Percentiles rank a stretch among this genome's conserved stretches.
phyloP scores from a whole-genome alignment of 768 basidiomycete species.

The Paxillus ammoniavirescens region DNA sequence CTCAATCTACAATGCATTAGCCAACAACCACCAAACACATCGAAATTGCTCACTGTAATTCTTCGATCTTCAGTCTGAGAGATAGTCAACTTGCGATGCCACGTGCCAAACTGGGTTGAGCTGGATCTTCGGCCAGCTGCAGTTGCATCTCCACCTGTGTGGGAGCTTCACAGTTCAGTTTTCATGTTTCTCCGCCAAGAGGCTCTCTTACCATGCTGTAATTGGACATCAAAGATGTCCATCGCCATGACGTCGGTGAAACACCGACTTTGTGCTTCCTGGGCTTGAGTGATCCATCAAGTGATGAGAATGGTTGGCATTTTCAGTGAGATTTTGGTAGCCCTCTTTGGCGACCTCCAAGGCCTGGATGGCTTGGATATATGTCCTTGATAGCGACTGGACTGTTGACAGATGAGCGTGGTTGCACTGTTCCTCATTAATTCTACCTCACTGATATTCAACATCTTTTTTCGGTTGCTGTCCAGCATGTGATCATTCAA shows the following conservation, averaged over 20 bases:
- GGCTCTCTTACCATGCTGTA: neutral
- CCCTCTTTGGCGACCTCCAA: neutral
- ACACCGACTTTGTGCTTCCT: too few relatives aligned
- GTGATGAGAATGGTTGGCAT: too few relatives aligned
- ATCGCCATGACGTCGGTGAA: neutral
- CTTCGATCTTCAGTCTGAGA: neutral
- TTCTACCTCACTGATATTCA: constrained; percentile 14
- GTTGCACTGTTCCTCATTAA: neutral
- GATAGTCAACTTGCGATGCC: neutral
- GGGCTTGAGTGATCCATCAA: too few relatives aligned
- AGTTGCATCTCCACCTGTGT: neutral
- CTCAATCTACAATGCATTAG: neutral
- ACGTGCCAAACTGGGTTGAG: neutral
- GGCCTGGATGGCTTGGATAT: neutral
- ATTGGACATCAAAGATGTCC: neutral
- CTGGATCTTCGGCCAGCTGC: neutral
- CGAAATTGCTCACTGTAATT: neutral
- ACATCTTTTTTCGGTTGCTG: constrained; percentile 32
- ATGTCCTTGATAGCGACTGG: neutral
- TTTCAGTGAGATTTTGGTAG: too few relatives aligned
- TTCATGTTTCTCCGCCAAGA: neutral
- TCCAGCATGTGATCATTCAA: constrained; percentile 32
- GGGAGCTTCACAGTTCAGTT: neutral
- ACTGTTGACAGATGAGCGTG: neutral
- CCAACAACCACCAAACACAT: too few relatives aligned